phyloP scores from a whole-genome alignment of 2,329 filamentous ascomycete species.

The Juglanconis juglandina region DNA sequence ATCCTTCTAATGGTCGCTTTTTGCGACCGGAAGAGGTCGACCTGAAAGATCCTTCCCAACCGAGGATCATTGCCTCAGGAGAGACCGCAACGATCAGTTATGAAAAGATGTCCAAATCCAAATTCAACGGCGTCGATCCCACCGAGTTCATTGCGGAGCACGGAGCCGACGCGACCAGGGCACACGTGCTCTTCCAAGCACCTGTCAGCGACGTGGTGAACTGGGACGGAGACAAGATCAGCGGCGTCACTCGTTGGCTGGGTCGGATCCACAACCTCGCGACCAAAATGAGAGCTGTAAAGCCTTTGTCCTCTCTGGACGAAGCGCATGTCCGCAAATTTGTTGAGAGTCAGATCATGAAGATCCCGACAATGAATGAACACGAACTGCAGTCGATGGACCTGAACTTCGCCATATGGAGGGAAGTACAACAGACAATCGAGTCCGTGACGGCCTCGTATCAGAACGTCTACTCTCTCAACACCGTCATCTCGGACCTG shows the following conservation, averaged over 20 bases:
- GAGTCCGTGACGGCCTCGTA: conserved; percentile 65
- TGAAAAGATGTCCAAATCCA: conserved; percentile 96
- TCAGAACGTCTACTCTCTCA: conserved; percentile 70
- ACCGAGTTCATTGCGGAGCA: conserved; percentile 67
- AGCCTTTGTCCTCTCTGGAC: conserved; percentile 8
- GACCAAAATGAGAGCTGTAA: conserved; percentile 22
- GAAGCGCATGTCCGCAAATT: conserved; percentile 13
- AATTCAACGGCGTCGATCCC: conserved; percentile 87
- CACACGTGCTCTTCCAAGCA: conserved; percentile 86
- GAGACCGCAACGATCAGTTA: conserved; percentile 60
- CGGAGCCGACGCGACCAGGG: conserved; percentile 78
- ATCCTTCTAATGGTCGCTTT: conserved; percentile 72
- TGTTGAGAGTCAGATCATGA: conserved; percentile 17
- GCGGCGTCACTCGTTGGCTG: conserved; percentile 79
- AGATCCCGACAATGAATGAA: conserved; percentile 28
- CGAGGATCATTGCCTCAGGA: conserved; percentile 61
- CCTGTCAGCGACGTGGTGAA: conserved; percentile 80
- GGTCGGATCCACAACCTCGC: conserved; percentile 62
- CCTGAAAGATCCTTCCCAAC: conserved; percentile 50
- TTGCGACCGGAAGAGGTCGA: conserved; percentile 74
- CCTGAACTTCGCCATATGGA: conserved; percentile 54
- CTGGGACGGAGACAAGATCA: conserved; percentile 82
- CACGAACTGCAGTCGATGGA: conserved; percentile 39
- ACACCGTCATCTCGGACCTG: conserved; percentile 78
- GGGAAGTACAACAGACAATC: conserved; percentile 65